Percentiles rank a stretch among this genome's conserved stretches.
phyloP scores from a whole-genome alignment of 352 stramenopile species.

The Phytophthora cactorum region DNA sequence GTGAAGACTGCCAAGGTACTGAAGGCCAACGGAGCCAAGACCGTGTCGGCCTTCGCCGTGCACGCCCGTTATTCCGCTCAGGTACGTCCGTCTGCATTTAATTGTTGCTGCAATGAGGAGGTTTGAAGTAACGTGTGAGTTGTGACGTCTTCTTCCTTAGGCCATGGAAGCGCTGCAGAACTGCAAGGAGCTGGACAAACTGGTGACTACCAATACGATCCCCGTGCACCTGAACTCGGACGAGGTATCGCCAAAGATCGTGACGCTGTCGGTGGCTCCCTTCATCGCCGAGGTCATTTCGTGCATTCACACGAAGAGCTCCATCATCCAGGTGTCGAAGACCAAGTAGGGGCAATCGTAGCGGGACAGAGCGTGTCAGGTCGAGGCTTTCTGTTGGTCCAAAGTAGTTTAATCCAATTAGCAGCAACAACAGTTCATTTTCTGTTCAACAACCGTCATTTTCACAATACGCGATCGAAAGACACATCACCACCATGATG shows the following conservation, averaged over 20 bases:
- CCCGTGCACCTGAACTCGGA: conserved; percentile 44
- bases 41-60: conserved; percentile 82
- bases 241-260: conserved; percentile 67
- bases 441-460: conserved; percentile 17
- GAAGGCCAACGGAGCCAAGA: conserved; percentile 79
- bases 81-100: conserved; percentile 39
- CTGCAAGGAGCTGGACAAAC: conserved; percentile 77
- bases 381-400: conserved; percentile 22
- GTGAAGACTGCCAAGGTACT: conserved; percentile 85
- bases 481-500: conserved; percentile 45
- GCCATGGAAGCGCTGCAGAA: conserved; percentile 60
- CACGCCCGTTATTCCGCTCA: conserved; percentile 84
- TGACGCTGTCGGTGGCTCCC: conserved; percentile 84
- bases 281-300: conserved; percentile 91
- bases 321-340: conserved; percentile 83
- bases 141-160: conserved; percentile 27
- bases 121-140: conserved; percentile 1
- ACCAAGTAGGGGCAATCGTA: conserved; percentile 60
- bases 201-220: conserved; percentile 91
- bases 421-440: neutral
- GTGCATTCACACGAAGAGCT: conserved; percentile 89
- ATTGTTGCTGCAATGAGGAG: neutral
- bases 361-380: neutral
- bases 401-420: conserved; percentile 44
- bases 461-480: conserved; percentile 4